A percentile compares a stretch with the other conserved stretches of the same genome.
Conservation (phyloP, 352 stramenopile genomes). For the Phytopythium litorale region DNA sequence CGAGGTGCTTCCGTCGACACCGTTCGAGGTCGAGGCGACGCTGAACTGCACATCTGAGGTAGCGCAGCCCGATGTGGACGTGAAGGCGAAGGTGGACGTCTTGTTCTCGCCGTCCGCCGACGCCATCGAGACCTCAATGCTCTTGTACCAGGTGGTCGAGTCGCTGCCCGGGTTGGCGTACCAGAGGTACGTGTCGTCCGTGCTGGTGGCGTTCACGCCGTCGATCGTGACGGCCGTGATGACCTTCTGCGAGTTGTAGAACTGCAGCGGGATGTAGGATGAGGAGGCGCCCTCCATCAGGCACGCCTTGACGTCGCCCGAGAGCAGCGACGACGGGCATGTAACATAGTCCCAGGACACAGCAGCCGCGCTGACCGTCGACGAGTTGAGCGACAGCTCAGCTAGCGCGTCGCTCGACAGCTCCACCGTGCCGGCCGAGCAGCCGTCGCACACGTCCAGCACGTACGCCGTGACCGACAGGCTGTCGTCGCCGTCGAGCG, state of each 20-base stretch:
- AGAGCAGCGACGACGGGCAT: slow-evolving; percentile 52
- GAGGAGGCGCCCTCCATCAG: slow-evolving; percentile 78
- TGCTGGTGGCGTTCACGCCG: slow-evolving; percentile 38
- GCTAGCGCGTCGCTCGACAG: slow-evolving; percentile 46
- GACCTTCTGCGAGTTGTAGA: slow-evolving; percentile 77
- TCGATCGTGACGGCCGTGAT: slow-evolving; percentile 62
- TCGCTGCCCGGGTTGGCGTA: slow-evolving; percentile 46
- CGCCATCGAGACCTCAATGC: slow-evolving; percentile 53
- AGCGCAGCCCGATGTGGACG: slow-evolving; percentile 42
- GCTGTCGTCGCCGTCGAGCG: slow-evolving; percentile 37
- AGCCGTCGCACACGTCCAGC: slow-evolving; percentile 62
- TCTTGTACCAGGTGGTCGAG: slow-evolving; percentile 53
- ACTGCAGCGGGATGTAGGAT: slow-evolving; percentile 80
- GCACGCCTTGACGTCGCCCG: slow-evolving; percentile 75
- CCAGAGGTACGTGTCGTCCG: slow-evolving; percentile 56
- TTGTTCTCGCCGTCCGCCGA: slow-evolving; percentile 51
- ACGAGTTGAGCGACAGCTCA: slow-evolving; percentile 37
- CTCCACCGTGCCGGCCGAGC: slow-evolving; percentile 38
- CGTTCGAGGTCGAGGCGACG: slow-evolving; percentile 42
- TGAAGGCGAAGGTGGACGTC: slow-evolving; percentile 58
- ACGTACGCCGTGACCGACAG: slow-evolving; percentile 64
- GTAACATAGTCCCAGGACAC: slow-evolving; percentile 59
- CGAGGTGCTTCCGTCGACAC: slow-evolving; percentile 25
- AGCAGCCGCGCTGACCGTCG: slow-evolving; percentile 39
- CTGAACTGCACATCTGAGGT: slow-evolving; percentile 70